Evolutionary conservation across 176 grass and related monocot genomes (phyloP).

Genomic region (Aegilops longissima): DNA sequence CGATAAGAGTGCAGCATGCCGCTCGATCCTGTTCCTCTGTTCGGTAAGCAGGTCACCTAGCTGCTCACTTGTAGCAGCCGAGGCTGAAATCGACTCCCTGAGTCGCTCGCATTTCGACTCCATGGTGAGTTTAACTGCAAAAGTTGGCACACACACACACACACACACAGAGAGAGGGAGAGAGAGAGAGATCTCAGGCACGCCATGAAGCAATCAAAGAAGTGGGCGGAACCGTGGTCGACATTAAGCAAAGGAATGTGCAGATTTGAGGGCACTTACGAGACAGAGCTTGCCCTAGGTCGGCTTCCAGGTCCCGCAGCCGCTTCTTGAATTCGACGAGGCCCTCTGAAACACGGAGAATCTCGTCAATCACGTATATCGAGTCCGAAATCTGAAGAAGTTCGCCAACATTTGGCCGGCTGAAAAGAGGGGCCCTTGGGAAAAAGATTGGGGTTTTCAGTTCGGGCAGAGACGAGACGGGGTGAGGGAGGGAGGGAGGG

Average conservation of each 20-base stretch:
- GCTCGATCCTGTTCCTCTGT: slow-evolving; percentile 30
- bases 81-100: slow-evolving; percentile 28
- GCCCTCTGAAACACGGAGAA: slow-evolving; percentile 41
- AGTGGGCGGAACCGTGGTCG: no score
- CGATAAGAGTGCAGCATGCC: slow-evolving; percentile 28
- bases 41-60: slow-evolving; percentile 28
- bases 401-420: neutral
- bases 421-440: neutral
- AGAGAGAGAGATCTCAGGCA: neutral
- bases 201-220: neutral
- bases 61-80: slow-evolving; percentile 21
- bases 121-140: slow-evolving; percentile 47
- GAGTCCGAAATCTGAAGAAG: neutral
- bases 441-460: neutral
- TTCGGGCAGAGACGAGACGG: neutral
- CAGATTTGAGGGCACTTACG: slow-evolving; percentile 21
- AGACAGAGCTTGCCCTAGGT: slow-evolving; percentile 36
- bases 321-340: slow-evolving; percentile 36
- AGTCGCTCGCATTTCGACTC: slow-evolving; percentile 18
- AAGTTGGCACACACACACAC: neutral
- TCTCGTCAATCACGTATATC: neutral
- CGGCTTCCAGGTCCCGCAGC: slow-evolving; percentile 31
- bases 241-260: neutral
- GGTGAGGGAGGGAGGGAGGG: neutral
- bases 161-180: no score